Base-by-base conservation (phyloP, 169 alveolate species). In the Cyclospora cayetanensis region DNA sequence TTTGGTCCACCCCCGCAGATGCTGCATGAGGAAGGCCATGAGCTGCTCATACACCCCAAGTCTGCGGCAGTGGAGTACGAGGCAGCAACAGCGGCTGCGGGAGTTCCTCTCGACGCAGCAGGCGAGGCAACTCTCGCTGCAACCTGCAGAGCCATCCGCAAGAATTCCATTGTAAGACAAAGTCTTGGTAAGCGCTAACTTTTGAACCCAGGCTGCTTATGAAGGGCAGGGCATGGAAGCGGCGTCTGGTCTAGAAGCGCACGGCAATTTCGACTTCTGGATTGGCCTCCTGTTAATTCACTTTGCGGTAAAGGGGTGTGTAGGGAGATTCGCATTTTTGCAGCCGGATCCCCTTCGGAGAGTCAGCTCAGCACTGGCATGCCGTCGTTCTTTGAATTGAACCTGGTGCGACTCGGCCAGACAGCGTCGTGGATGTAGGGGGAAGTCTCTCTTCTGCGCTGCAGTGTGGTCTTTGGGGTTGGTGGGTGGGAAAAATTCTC, bases 21-120 rank as follows among this genome's bases (percentile, higher is more conserved):
- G 83, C 35, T 70, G 35, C 83, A 70, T 15, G 53, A 70, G 55
- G 55, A 70, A 37, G 83, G 83, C 4, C 83, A 70, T 20, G 83
- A 70, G 83, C 83, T 70, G 55, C 1, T 70, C 4, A 70, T 70
- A 70, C 83, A 70, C 55, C 39, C 83, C 53, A 70, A 39, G 35
- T 70, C 83, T 5, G 83, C 83, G 9, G 43, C n/a, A 1, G 83
- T 37, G 39, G 83, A 70, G 4, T 70, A 70, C 35, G 39, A 35
- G n/a, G 20, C 35, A 22, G 83, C 83, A 9, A 3, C 83, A 70
- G 9, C 4, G 1, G 41, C n/a, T 3, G 83, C 83, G 1, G 83
- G 60, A 7, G 60, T 70, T 2, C 41, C 83, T 37, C 2, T 4
- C 4, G 83, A 15, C n/a, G 83, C 55, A 18, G 0, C 37, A 12